Base-by-base conservation (phyloP, 345 rosid genomes). In the Aethionema arabicum region DNA sequence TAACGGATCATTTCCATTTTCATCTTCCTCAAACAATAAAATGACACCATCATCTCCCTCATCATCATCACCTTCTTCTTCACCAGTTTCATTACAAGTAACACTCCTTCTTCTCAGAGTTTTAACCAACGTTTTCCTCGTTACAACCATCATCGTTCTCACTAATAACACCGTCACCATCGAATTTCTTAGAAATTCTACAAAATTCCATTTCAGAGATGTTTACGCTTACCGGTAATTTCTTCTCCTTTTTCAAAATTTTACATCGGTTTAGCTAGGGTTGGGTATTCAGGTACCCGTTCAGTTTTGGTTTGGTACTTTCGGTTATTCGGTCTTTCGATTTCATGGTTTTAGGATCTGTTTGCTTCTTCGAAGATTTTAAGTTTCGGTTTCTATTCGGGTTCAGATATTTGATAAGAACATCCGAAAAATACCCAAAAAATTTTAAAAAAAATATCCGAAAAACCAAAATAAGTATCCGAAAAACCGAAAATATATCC, bases 201-300 rank as follows among this genome's bases (percentile, higher is more conserved):
- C 31, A 13, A 68, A 61, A 45, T 3, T 74, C 32, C 69, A 50
- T 45, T 79, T 72, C 57, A 77, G 66, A 32, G 80, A 79, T 47
- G 21, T 68, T 10, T 76, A 61, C 60, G 59, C 80, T 8, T 76
- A 67, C 37, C 55, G 78, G 80, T 79, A 59, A 39, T 32, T 39
- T 32, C 44, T 43, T 12, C 31, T 36, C 35, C 7, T 61, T 31
- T 40, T 43, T 15, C 30, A 1, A 16, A 5, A 40, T 7, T 13
- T 30, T 14, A 13, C 32, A 37, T 66, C 10, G 15, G 30, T 27
- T 14, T 48, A 21, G 27, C 27, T 21, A 21, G n/a, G n/a, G n/a
- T n/a, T n/a, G n/a, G n/a, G n/a, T n/a, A n/a, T n/a, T n/a, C n/a
- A n/a, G n/a, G n/a, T n/a, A n/a, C n/a, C n/a, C n/a, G n/a, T n/a